These are phyloP conservation scores for Aspergillus transmontanensis DNA, from an alignment of 2,329 filamentous ascomycete genomes.

Conservation along the genomic window DNA sequence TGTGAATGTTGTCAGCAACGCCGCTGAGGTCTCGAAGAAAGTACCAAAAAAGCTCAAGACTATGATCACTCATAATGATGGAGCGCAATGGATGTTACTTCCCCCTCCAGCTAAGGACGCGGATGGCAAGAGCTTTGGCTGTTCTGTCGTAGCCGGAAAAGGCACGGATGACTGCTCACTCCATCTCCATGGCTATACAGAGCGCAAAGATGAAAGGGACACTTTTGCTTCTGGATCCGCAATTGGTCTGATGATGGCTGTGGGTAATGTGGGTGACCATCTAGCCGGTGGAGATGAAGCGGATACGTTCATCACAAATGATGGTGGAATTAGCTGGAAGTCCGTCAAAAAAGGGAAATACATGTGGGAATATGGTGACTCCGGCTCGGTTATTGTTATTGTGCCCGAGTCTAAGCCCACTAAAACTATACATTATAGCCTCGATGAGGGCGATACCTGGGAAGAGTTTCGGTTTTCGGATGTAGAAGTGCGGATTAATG, in stretches of 20 bases:
- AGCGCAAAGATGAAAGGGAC: conserved; percentile 76
- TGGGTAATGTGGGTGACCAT: conserved; percentile 82
- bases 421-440: conserved; percentile 71
- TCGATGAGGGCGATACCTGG: conserved; percentile 83
- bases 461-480: conserved; percentile 71
- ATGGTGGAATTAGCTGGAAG: conserved; percentile 89
- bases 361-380: conserved; percentile 94
- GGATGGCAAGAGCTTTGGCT: conserved; percentile 71
- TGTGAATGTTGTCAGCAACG: conserved; percentile 82
- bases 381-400: conserved; percentile 89
- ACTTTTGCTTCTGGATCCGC: conserved; percentile 88
- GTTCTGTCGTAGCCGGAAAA: conserved; percentile 60
- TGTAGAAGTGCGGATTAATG: conserved; percentile 70
- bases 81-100: conserved; percentile 80
- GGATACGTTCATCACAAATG: conserved; percentile 86
- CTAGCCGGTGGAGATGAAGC: conserved; percentile 70
- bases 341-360: conserved; percentile 84
- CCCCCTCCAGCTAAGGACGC: conserved; percentile 70
- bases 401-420: conserved; percentile 72
- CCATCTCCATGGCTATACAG: conserved; percentile 94
- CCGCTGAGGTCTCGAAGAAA: conserved; percentile 59
- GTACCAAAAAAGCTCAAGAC: conserved; percentile 80
- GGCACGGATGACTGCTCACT: conserved; percentile 71
- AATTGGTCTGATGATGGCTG: conserved; percentile 85
- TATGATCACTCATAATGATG: conserved; percentile 95